Percentiles rank a stretch among this genome's conserved stretches.
These are phyloP conservation scores for Scenedesmus sp. DNA, from an alignment of 163 green algal genomes.

Conservation along the genomic window DNA sequence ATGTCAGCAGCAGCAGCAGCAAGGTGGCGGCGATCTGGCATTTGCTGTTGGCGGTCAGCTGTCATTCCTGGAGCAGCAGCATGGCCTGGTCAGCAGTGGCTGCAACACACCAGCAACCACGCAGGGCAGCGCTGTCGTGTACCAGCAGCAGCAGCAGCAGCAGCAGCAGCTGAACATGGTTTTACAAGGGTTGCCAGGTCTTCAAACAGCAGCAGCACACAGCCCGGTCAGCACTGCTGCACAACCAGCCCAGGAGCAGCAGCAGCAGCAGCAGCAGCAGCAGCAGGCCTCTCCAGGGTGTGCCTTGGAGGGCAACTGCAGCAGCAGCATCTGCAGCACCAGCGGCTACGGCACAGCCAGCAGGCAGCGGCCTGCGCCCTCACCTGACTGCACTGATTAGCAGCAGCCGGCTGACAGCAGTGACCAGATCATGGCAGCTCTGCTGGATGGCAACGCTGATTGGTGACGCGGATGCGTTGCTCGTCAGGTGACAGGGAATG, in stretches of 20 bases:
- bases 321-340: too few species aligned
- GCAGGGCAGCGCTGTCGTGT: too few species aligned
- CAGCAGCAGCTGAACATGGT: background rate
- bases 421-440: background rate
- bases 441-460: background rate
- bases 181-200: background rate
- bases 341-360: too few species aligned
- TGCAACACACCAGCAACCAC: too few species aligned
- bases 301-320: too few species aligned
- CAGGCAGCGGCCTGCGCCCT: too few species aligned
- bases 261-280: too few species aligned
- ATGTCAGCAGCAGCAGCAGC: too few species aligned
- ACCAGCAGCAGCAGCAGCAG: background rate
- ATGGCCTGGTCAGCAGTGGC: background rate
- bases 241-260: too few species aligned
- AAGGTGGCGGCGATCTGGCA: too few species aligned
- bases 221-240: background rate
- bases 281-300: too few species aligned
- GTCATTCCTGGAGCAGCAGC: background rate
- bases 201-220: background rate
- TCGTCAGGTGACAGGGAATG: background rate
- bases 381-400: background rate
- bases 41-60: background rate
- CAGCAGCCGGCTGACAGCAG: background rate
- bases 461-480: background rate